These are phyloP conservation scores for Calvatia gigantea DNA, from an alignment of 768 basidiomycete genomes.

Conservation along the genomic window DNA sequence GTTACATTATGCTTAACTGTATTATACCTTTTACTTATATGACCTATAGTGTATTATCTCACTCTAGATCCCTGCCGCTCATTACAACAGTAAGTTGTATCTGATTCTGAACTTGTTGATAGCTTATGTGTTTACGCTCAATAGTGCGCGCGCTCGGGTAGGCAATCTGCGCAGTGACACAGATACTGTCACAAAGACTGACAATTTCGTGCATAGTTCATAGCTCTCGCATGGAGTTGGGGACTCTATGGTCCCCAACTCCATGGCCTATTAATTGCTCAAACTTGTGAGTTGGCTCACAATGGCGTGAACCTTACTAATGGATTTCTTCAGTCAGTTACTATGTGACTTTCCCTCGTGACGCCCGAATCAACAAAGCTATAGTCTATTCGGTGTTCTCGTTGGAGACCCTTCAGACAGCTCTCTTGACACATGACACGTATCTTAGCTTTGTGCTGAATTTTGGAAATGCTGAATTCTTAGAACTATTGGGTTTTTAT, in stretches of 20 bases:
- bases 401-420: background rate
- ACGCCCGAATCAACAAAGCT: background rate
- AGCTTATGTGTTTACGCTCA: background rate
- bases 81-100: background rate
- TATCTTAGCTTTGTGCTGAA: background rate
- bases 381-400: background rate
- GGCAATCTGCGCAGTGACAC: background rate
- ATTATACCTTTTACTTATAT: no score
- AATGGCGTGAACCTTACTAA: background rate
- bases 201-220: background rate
- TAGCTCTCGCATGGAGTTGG: conserved; percentile 1
- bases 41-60: no score
- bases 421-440: background rate
- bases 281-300: background rate
- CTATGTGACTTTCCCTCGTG: background rate
- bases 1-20: no score
- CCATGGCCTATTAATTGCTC: no score
- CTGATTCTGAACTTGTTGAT: no score
- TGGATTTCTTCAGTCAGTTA: background rate
- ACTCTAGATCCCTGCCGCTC: no score
- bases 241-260: conserved; percentile 1
- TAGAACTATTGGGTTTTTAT: background rate
- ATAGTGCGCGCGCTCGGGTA: conserved; percentile 3
- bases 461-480: background rate
- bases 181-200: no score